Evolutionary conservation across 805 yeast species (phyloP), one percentile per base, ranked within the genome.

Genomic region (Saccharomycopsis sp.): DNA sequence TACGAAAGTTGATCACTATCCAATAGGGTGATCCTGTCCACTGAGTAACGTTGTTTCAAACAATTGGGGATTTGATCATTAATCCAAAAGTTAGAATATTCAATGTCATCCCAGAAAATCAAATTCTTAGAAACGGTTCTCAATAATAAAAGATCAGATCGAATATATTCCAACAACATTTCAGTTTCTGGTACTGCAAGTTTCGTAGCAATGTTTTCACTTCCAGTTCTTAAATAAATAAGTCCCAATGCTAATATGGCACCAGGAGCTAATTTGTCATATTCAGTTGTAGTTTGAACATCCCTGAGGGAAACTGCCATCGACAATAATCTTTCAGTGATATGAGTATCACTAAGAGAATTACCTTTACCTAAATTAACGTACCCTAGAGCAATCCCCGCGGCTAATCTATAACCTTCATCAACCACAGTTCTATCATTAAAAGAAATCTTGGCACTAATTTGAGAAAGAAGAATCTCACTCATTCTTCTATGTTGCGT

Each of bases 401-500:
- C 94, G 1, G 95, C 85, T 9, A 86, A 64, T 44, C 94, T 66
- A 55, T 89, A 90, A 1, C 89, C 84, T 60, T 89, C 96, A 60
- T 77, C 79, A 2, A 79, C 77, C 38, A 71, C 63, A 24, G 66
- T 49, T 41, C 69, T 70, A 34, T 80, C 89, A 49, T 77, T 76
- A 33, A 73, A 72, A 4, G 60, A 54, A 4, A 79, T 68, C 2
- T 71, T 64, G 3, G 80, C 72, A 20, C 71, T 71, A 1, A 90
- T 66, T 56, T 90, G 96, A 0, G 83, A 70, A 16, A 84, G 62
- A 34, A 89, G 64, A 28, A 85, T 74, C 48, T 84, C 93, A 45
- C 89, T 81, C 88, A 90, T 85, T 53, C 94, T 70, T 38, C 95
- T 72, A 57, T 88, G 95, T 51, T 80, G 88, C 4, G 87, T 75